These are phyloP conservation scores for Trichophyton equinum DNA, from an alignment of 2,329 filamentous ascomycete genomes.

Conservation along the genomic window DNA sequence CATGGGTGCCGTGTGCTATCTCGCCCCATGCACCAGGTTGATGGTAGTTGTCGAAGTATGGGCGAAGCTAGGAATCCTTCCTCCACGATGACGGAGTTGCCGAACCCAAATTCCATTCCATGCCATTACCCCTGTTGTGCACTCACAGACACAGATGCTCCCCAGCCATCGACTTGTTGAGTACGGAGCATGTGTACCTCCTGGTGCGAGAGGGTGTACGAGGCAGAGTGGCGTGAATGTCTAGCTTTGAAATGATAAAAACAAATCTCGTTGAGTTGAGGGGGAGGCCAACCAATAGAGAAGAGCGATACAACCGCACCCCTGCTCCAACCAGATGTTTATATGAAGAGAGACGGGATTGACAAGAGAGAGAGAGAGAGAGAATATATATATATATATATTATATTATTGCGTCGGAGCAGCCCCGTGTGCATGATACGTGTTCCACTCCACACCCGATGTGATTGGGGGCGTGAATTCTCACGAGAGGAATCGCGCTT, in stretches of 20 bases:
- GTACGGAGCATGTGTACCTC: background rate
- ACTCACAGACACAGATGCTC: background rate
- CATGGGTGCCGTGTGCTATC: no score
- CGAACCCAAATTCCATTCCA: background rate
- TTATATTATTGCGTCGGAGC: background rate
- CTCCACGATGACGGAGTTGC: background rate
- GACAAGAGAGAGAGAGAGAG: background rate
- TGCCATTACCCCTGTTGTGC: background rate
- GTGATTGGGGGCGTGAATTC: background rate
- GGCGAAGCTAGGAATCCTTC: no score
- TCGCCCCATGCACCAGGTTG: no score
- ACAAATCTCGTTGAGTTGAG: background rate
- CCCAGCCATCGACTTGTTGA: background rate
- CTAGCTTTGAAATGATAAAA: background rate
- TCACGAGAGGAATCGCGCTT: background rate
- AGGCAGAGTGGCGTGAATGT: background rate
- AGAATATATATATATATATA: background rate
- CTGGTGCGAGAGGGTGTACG: no score
- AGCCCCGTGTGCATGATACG: background rate
- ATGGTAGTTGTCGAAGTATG: no score
- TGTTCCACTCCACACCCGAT: background rate
- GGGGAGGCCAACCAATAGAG: background rate
- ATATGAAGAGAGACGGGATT: background rate
- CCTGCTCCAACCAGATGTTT: background rate
- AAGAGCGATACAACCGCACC: background rate